Percentiles rank a stretch among this genome's conserved stretches.
phyloP scores from a whole-genome alignment of 805 yeast genomes.

The Yarrowia alimentaria region DNA sequence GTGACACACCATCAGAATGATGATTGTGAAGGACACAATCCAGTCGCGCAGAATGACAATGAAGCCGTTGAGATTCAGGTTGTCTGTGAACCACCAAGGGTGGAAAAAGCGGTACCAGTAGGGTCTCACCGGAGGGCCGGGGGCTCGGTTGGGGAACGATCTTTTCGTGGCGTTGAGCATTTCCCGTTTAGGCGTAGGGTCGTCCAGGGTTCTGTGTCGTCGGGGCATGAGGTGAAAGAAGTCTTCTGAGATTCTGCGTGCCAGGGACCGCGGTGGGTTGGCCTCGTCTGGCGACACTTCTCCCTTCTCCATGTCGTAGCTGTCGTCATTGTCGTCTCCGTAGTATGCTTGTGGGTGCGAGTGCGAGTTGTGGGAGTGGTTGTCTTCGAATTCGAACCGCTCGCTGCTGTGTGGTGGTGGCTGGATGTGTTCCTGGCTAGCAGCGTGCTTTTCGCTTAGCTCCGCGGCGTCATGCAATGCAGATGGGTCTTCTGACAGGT shows the following conservation, averaged over 20 bases:
- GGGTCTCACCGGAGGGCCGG: neutral
- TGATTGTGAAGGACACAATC: neutral
- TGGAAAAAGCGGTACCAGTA: constrained; percentile 9
- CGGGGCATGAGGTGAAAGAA: neutral
- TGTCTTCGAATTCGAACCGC: neutral
- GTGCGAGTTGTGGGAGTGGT: too few relatives aligned
- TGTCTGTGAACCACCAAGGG: constrained; percentile 18
- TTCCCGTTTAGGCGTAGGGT: constrained; percentile 8
- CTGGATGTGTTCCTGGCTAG: constrained; percentile 7
- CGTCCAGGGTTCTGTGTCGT: constrained; percentile 6
- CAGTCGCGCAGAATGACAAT: constrained; percentile 11
- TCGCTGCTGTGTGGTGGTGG: neutral
- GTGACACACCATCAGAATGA: constrained; percentile 10
- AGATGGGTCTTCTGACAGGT: too few relatives aligned
- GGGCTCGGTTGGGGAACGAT: constrained; percentile 20
- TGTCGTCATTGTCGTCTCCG: constrained; percentile 8
- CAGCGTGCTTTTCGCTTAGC: too few relatives aligned
- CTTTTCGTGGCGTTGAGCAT: constrained; percentile 16
- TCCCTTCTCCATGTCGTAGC: constrained; percentile 23
- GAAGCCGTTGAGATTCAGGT: constrained; percentile 4
- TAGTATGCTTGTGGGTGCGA: constrained; percentile 14
- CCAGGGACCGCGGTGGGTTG: constrained; percentile 6
- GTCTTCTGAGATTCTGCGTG: constrained; percentile 9
- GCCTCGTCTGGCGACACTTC: constrained; percentile 6
- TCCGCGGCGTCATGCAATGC: too few relatives aligned